A percentile compares a stretch with the other conserved stretches of the same genome.
phyloP scores from a whole-genome alignment of 306 rosid species.

The Luffa aegyptiaca region DNA sequence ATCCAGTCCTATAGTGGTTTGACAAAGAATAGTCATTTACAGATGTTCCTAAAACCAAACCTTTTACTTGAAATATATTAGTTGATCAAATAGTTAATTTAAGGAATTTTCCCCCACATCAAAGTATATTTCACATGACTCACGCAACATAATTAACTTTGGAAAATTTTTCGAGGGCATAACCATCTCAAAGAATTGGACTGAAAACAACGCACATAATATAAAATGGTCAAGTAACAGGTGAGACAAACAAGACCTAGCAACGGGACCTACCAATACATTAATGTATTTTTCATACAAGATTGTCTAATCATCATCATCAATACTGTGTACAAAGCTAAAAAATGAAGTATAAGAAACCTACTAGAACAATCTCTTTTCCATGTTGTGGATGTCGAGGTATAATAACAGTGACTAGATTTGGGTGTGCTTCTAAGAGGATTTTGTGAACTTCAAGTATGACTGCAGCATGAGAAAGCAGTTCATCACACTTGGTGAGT shows the following conservation, averaged over 20 bases:
- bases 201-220: background rate
- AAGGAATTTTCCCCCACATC: background rate
- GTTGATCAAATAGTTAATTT: background rate
- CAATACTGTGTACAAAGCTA: background rate
- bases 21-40: background rate
- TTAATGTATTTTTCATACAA: background rate
- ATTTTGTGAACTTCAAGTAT: conserved; percentile 54
- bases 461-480: conserved; percentile 46
- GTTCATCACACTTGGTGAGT: no score
- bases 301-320: background rate
- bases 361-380: conserved; percentile 63
- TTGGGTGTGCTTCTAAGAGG: conserved; percentile 47
- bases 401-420: conserved; percentile 60
- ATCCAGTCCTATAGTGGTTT: background rate
- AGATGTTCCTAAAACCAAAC: background rate
- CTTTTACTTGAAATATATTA: background rate
- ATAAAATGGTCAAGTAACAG: background rate
- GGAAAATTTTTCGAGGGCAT: background rate
- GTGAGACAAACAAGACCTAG: background rate
- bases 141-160: background rate
- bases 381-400: conserved; percentile 80
- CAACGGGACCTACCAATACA: background rate
- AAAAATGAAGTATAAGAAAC: conserved; percentile 7
- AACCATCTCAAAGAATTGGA: background rate
- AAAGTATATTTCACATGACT: background rate